Evolutionary conservation across 2,329 filamentous ascomycete species (phyloP), one percentile per base, ranked within the genome.

Genomic region (Scytalidium lignicola): DNA sequence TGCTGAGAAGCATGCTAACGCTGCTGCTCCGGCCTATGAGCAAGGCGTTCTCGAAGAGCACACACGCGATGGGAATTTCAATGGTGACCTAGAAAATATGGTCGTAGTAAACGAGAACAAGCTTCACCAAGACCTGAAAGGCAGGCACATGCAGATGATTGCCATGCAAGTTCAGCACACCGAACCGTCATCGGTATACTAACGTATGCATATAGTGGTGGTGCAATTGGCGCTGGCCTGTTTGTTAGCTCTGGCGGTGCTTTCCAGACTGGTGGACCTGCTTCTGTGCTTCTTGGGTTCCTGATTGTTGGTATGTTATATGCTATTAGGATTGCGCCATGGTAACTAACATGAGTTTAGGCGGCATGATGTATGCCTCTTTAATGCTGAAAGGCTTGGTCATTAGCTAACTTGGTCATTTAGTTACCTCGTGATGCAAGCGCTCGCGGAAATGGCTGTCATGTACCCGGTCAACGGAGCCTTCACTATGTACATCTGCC

Each of bases 141-240:
- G 74, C 41, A 67, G 76, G 41, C 76, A 79, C 55, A 74, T 80
- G 51, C 75, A 75, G 59, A 80, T 81, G 78, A 81, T 81, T 69
- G 86, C 85, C 58, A 86, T 88, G 49, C 28, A 47, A 45, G 46
- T 37, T 8, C 10, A 17, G 32, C 32, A 13, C 32, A 13, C 32
- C 15, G 32, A 37, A 37, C n/a, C 32, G 12, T 37, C 32, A 37
- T 13, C 12, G 6, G 15, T 13, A 37, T 37, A 17, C 32, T 37
- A 17, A 37, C 32, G 12, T 13, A 37, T 17, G 32, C 15, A 13
- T 68, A 67, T 49, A 70, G 71, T 52, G 85, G 84, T 62, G 85
- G 84, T 64, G 83, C 85, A 55, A 83, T 89, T 53, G 85, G 82
- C 48, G 88, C 56, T 37, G 85, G 85, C 66, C 73, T 89, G 48